Evolutionary conservation across 164 flowering plant species (phyloP), one percentile per base, ranked within the genome.

Genomic region (Euptelea pleiosperma): DNA sequence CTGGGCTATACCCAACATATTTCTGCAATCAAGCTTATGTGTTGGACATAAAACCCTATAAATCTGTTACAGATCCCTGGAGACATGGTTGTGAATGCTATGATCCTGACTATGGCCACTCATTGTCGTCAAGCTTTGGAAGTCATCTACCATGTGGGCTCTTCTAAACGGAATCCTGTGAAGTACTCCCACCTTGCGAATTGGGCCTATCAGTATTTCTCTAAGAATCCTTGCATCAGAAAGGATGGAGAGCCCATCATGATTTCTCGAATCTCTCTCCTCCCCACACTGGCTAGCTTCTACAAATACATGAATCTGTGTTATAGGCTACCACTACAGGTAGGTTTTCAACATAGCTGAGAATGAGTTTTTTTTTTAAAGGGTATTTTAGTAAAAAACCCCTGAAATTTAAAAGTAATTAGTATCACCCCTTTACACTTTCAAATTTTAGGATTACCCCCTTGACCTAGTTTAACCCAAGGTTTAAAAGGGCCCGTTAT

Each of bases 11-110:
- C 11, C 3, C n/a, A n/a, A n/a, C n/a, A n/a, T n/a, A n/a, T n/a
- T n/a, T n/a, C n/a, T n/a, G n/a, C n/a, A n/a, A 30, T n/a, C 0
- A 49, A 15, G 35, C 53, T 28, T 49, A 39, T 28, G 18, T 6
- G 7, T 1, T 11, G n/a, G 19, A 33, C 4, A 11, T 18, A 19
- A 52, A 4, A n/a, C n/a, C 21, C 24, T n/a, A n/a, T n/a, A n/a
- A n/a, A 11, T 37, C 2, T 37, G 41, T 9, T 19, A 61, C 79
- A 87, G 95, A 77, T 87, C 18, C 96, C 96, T 3, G 91, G 85
- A 4, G 96, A 88, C 43, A 80, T 83, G 85, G 96, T 85, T 65
- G 86, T 79, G 58, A 88, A 88, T 72, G 68, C 89, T 0, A 83
- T 85, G 40, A 59, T 87, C 0, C 79, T 69, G 40, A 70, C 85